Conservation (phyloP, 2,329 filamentous ascomycete species). For the Fusarium sp. region DNA sequence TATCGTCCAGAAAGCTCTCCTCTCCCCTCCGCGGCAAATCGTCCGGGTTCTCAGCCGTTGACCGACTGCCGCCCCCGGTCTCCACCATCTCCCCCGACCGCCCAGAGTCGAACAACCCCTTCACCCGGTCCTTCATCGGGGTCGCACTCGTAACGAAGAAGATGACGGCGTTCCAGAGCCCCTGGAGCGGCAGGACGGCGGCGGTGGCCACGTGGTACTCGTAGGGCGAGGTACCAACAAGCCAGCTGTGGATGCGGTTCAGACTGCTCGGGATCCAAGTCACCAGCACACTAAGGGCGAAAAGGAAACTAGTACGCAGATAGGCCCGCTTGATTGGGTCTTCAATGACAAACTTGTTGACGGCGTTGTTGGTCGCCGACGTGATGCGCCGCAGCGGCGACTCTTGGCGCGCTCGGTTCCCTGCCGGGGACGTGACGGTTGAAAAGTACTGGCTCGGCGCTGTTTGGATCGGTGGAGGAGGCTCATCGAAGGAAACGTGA, state of each 20-base stretch:
- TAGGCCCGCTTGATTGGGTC: constrained; percentile 75
- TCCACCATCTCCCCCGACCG: constrained; percentile 37
- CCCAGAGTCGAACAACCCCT: not conserved
- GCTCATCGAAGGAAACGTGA: constrained; percentile 46
- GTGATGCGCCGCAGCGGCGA: constrained; percentile 38
- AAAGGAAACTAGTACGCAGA: constrained; percentile 73
- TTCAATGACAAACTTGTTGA: constrained; percentile 55
- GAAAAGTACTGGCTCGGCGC: constrained; percentile 54
- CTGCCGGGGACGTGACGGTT: constrained; percentile 50
- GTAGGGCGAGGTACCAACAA: constrained; percentile 69
- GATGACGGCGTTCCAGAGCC: constrained; percentile 85
- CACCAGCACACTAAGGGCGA: constrained; percentile 72
- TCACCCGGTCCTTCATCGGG: constrained; percentile 40
- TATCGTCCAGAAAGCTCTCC: constrained; percentile 50
- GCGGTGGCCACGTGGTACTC: constrained; percentile 79
- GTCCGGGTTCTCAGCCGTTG: constrained; percentile 16
- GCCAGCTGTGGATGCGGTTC: constrained; percentile 81
- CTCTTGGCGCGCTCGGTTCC: constrained; percentile 9
- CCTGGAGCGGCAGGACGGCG: constrained; percentile 82
- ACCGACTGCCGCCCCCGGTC: not conserved
- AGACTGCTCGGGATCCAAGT: constrained; percentile 79
- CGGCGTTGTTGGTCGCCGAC: constrained; percentile 51
- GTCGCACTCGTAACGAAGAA: constrained; percentile 77
- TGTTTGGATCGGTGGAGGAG: constrained; percentile 32
- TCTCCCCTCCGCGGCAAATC: constrained; percentile 25